A percentile compares a stretch with the other conserved stretches of the same genome.
These are phyloP conservation scores for Tylopilus orsonianus DNA, from an alignment of 1,284 basidiomycete species.

Conservation along the genomic window DNA sequence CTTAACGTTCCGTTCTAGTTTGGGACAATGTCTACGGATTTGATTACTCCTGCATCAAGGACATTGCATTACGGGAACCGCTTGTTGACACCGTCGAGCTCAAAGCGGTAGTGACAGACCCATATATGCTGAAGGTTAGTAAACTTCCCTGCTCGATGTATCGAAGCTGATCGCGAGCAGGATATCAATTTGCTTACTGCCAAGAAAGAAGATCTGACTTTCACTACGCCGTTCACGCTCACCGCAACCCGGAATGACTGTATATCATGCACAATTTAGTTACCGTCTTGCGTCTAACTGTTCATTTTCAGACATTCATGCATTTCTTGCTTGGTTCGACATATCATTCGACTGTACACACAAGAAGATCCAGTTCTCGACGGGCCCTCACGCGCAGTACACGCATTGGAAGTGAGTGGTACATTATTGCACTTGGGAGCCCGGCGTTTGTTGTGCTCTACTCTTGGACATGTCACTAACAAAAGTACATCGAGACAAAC, in stretches of 20 bases:
- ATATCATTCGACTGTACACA: constrained; percentile 95
- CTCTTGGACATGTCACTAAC: constrained; percentile 4
- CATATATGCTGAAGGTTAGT: constrained; percentile 79
- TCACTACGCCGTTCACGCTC: constrained; percentile 80
- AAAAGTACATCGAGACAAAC: constrained; percentile 67
- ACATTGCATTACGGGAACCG: constrained; percentile 95
- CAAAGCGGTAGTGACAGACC: constrained; percentile 89
- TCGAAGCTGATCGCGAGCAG: constrained; percentile 38
- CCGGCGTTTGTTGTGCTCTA: background rate
- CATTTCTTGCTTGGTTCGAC: constrained; percentile 99
- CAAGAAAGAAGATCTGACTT: constrained; percentile 94
- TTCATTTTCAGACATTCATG: constrained; percentile 76
- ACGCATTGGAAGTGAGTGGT: constrained; percentile 92
- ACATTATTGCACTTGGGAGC: background rate
- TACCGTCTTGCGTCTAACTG: constrained; percentile 2
- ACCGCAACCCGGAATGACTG: constrained; percentile 91
- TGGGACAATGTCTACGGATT: constrained; percentile 99
- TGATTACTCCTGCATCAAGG: constrained; percentile 99
- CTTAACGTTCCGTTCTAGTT: constrained; percentile 51
- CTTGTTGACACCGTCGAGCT: constrained; percentile 97
- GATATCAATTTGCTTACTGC: constrained; percentile 90
- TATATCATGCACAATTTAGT: constrained; percentile 40
- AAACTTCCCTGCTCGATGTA: background rate
- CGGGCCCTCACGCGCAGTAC: constrained; percentile 94
- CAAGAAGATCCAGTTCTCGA: constrained; percentile 94